These are phyloP conservation scores for Heliamphora exappendiculata DNA, from an alignment of 148 eudicot species.

Conservation along the genomic window DNA sequence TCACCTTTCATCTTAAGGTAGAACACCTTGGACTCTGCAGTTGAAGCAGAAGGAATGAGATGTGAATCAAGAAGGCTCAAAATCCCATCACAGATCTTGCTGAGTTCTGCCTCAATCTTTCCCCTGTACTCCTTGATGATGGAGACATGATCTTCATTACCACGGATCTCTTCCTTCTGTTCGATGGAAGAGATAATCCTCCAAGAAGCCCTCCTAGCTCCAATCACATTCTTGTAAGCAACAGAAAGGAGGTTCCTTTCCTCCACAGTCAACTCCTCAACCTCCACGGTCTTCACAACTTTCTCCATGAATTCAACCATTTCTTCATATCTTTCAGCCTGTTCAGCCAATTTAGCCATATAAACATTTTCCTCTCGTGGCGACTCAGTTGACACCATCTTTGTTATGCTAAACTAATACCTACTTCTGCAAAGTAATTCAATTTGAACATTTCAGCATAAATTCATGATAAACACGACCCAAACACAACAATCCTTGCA, in stretches of 20 bases:
- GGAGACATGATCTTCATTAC: constrained; percentile 62
- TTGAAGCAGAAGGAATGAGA: constrained; percentile 53
- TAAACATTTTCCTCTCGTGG: constrained; percentile 66
- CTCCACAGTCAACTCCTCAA: constrained; percentile 61
- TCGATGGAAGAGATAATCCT: constrained; percentile 76
- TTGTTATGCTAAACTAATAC: background rate
- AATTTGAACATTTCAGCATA: no score
- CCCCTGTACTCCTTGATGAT: constrained; percentile 60
- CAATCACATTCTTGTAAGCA: constrained; percentile 78
- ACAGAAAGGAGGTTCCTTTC: constrained; percentile 72
- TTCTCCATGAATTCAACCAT: constrained; percentile 78
- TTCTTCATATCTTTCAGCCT: constrained; percentile 76
- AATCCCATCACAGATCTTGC: constrained; percentile 66
- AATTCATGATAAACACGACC: background rate
- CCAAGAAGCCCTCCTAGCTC: constrained; percentile 82
- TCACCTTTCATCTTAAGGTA: constrained; percentile 87
- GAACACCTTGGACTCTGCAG: constrained; percentile 71
- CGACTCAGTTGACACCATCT: constrained; percentile 34
- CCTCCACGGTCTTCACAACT: constrained; percentile 50
- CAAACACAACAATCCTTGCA: background rate
- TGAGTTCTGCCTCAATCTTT: constrained; percentile 66
- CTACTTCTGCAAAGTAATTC: constrained; percentile 2
- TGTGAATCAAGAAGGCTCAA: constrained; percentile 55
- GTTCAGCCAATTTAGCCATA: constrained; percentile 80
- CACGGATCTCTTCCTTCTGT: constrained; percentile 75